A percentile compares a stretch with the other conserved stretches of the same genome.
Conservation (phyloP, 2,329 filamentous ascomycete genomes). For the Clarireedia hainanense region DNA sequence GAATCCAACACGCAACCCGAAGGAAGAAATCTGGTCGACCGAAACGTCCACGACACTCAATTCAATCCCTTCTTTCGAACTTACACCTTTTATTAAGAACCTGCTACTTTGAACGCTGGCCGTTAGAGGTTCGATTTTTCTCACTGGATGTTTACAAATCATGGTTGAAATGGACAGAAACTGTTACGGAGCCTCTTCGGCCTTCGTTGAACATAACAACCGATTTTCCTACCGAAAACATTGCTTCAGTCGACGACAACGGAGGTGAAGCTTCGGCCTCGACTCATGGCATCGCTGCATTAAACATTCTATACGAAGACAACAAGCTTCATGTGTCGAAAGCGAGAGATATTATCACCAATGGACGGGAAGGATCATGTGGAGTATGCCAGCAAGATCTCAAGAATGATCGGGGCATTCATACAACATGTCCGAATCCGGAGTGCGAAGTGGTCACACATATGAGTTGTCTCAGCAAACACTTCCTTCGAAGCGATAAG, state of each 20-base stretch:
- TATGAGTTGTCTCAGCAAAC: constrained; percentile 49
- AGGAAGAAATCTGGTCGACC: constrained; percentile 47
- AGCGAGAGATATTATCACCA: not conserved
- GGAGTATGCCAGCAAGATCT: constrained; percentile 17
- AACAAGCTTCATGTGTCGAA: not conserved
- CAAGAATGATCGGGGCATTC: constrained; percentile 34
- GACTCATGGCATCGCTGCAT: not conserved
- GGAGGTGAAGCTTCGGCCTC: not conserved
- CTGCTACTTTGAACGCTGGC: constrained; percentile 75
- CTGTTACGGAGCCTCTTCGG: constrained; percentile 14
- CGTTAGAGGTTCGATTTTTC: constrained; percentile 75
- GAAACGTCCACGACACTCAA: constrained; percentile 47
- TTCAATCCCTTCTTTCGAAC: constrained; percentile 68
- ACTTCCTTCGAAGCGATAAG: constrained; percentile 37
- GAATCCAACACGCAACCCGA: constrained; percentile 46
- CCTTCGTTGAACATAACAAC: constrained; percentile 17
- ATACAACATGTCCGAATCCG: constrained; percentile 47
- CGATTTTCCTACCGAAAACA: constrained; percentile 17
- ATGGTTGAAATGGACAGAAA: constrained; percentile 54
- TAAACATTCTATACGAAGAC: not conserved
- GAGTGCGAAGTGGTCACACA: constrained; percentile 52
- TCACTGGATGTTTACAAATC: constrained; percentile 56
- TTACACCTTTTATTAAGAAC: constrained; percentile 74
- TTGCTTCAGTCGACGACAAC: not conserved
- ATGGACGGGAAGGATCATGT: not conserved